These are phyloP conservation scores for Colletotrichum godetiae DNA, from an alignment of 2,329 filamentous ascomycete genomes.

Conservation along the genomic window DNA sequence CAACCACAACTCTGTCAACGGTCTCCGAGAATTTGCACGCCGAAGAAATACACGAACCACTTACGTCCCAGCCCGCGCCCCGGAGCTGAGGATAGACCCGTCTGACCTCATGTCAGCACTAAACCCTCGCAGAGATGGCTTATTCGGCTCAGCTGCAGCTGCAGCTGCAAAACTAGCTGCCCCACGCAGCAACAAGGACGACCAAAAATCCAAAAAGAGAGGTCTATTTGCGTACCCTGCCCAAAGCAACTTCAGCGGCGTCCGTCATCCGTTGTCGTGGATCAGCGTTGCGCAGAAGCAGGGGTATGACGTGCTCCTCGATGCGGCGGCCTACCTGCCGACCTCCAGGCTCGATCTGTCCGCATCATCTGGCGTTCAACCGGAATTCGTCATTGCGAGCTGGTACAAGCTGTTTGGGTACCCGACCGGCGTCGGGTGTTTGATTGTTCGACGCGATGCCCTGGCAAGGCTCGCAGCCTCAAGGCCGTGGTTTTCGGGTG, in stretches of 20 bases:
- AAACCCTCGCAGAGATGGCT: conserved; percentile 10
- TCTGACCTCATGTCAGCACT: conserved; percentile 41
- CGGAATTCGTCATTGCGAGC: conserved; percentile 52
- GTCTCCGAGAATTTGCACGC: conserved; percentile 50
- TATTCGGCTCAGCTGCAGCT: background rate
- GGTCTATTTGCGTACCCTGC: conserved; percentile 58
- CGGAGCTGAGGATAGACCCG: conserved; percentile 45
- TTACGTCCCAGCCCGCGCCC: conserved; percentile 44
- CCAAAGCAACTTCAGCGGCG: conserved; percentile 58
- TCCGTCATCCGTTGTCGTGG: conserved; percentile 53
- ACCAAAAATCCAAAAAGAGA: conserved; percentile 3
- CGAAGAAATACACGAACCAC: conserved; percentile 39
- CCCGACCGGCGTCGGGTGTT: conserved; percentile 54
- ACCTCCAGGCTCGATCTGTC: conserved; percentile 48
- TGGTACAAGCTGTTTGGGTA: conserved; percentile 57
- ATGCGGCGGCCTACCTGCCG: conserved; percentile 53
- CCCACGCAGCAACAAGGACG: background rate
- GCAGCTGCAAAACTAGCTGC: background rate
- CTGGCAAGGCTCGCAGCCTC: conserved; percentile 42
- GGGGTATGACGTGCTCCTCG: conserved; percentile 54
- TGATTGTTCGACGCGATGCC: conserved; percentile 47
- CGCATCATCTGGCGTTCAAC: conserved; percentile 40
- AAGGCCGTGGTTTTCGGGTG: conserved; percentile 54
- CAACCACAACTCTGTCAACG: conserved; percentile 56
- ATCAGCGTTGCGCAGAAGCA: conserved; percentile 46